phyloP scores from a whole-genome alignment of 108 stramenopile genomes.

The Halocafeteria seosinensis region DNA sequence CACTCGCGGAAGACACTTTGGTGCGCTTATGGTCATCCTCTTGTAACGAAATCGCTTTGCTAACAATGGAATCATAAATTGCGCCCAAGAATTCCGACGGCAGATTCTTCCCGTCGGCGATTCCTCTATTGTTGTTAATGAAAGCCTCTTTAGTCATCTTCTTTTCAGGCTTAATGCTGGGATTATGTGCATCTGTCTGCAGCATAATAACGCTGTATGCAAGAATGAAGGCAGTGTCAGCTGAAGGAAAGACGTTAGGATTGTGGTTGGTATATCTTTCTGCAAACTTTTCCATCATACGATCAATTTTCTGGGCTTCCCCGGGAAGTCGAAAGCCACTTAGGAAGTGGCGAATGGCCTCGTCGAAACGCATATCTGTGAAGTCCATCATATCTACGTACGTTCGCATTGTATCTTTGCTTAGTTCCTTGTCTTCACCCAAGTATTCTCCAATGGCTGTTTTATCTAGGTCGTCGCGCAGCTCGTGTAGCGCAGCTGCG shows the following conservation, averaged over 20 bases:
- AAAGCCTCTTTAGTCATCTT: conserved; percentile 71
- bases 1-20: conserved; percentile 29
- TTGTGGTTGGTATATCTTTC: conserved; percentile 74
- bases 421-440: conserved; percentile 74
- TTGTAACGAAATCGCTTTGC: conserved; percentile 76
- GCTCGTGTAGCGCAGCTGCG: conserved; percentile 57
- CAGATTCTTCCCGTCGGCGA: conserved; percentile 79
- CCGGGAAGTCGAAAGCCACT: conserved; percentile 87
- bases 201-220: conserved; percentile 97
- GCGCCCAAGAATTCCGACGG: conserved; percentile 58
- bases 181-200: conserved; percentile 93
- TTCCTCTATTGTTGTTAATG: conserved; percentile 80
- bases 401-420: conserved; percentile 62
- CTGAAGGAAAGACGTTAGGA: conserved; percentile 59
- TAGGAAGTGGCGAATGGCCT: conserved; percentile 81
- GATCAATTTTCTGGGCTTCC: conserved; percentile 98
- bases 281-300: conserved; percentile 97
- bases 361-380: conserved; percentile 64
- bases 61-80: conserved; percentile 81
- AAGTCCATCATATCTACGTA: conserved; percentile 77
- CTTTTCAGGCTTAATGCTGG: conserved; percentile 72
- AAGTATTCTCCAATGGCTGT: conserved; percentile 86
- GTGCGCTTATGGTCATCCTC: conserved; percentile 74
- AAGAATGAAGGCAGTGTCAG: conserved; percentile 87
- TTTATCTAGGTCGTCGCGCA: conserved; percentile 77